These are phyloP conservation scores for Neospora caninum DNA, from an alignment of 169 alveolate genomes.

Conservation along the genomic window DNA sequence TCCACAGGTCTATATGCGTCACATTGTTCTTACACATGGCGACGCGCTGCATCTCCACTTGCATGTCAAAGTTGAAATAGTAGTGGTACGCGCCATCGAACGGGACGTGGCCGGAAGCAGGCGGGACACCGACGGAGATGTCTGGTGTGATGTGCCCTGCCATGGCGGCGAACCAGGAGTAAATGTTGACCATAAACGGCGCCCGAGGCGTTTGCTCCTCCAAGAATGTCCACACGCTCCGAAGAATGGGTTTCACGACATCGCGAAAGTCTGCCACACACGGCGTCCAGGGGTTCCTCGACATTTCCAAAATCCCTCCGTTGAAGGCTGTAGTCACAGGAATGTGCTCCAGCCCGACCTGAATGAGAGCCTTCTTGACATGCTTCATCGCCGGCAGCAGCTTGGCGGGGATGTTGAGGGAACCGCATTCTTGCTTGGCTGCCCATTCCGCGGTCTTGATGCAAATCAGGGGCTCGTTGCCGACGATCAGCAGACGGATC, in stretches of 20 bases:
- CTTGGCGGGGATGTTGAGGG: conserved; percentile 36
- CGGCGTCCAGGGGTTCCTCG: conserved; percentile 59
- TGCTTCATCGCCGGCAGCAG: conserved; percentile 58
- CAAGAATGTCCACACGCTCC: conserved; percentile 36
- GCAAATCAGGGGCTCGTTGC: conserved; percentile 62
- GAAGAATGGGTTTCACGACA: conserved; percentile 32
- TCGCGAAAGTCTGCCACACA: conserved; percentile 34
- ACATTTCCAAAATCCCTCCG: conserved; percentile 56
- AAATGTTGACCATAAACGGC: conserved; percentile 54
- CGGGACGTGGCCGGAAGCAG: conserved; percentile 6
- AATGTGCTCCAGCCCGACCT: neutral
- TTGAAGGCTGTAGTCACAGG: conserved; percentile 57
- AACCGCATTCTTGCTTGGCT: conserved; percentile 49
- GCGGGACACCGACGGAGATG: conserved; percentile 29
- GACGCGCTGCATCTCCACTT: conserved; percentile 60
- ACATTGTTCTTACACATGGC: conserved; percentile 50
- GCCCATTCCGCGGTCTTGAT: conserved; percentile 49
- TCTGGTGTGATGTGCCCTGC: conserved; percentile 49
- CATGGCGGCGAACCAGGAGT: conserved; percentile 61
- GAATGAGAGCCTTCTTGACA: neutral
- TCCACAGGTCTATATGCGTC: conserved; percentile 46
- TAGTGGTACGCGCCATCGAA: conserved; percentile 41
- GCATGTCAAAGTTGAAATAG: conserved; percentile 58
- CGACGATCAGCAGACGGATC: conserved; percentile 37
- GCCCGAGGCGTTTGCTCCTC: conserved; percentile 42